phyloP scores from a whole-genome alignment of 2,329 filamentous ascomycete genomes.

The Penicillium sp. region DNA sequence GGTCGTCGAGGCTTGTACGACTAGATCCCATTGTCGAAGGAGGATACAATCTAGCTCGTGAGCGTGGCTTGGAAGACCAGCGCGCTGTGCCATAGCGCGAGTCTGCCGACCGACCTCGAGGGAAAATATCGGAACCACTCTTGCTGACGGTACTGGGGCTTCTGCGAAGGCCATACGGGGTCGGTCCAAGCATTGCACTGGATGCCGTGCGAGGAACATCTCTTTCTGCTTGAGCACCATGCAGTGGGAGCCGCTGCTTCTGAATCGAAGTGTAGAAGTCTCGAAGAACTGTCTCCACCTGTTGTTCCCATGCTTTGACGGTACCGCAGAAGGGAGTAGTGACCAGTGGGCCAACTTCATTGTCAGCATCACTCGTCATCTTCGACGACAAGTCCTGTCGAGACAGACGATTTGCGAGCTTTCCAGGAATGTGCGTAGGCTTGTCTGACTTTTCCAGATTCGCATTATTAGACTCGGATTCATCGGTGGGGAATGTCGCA shows the following conservation, averaged over 20 bases:
- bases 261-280: conserved; percentile 90
- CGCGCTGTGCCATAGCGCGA: conserved; percentile 66
- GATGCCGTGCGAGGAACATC: conserved; percentile 46
- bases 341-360: conserved; percentile 69
- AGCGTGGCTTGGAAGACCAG: conserved; percentile 86
- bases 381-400: conserved; percentile 34
- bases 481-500: conserved; percentile 19
- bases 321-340: conserved; percentile 76
- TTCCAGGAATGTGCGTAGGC: conserved; percentile 25
- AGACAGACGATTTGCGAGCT: conserved; percentile 31
- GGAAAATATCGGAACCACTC: conserved; percentile 78
- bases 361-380: conserved; percentile 37
- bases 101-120: conserved; percentile 73
- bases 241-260: conserved; percentile 82
- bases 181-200: conserved; percentile 72
- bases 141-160: conserved; percentile 92
- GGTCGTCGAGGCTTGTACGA: conserved; percentile 91
- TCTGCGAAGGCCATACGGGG: conserved; percentile 72
- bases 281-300: conserved; percentile 89
- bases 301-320: conserved; percentile 81
- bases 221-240: conserved; percentile 65
- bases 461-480: conserved; percentile 24
- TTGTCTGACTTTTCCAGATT: conserved; percentile 30
- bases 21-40: conserved; percentile 85
- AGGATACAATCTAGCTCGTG: conserved; percentile 75